Percentiles rank a stretch among this genome's conserved stretches.
Conservation (phyloP, 2,329 filamentous ascomycete species). For the Microdochium trichocladiopsis region DNA sequence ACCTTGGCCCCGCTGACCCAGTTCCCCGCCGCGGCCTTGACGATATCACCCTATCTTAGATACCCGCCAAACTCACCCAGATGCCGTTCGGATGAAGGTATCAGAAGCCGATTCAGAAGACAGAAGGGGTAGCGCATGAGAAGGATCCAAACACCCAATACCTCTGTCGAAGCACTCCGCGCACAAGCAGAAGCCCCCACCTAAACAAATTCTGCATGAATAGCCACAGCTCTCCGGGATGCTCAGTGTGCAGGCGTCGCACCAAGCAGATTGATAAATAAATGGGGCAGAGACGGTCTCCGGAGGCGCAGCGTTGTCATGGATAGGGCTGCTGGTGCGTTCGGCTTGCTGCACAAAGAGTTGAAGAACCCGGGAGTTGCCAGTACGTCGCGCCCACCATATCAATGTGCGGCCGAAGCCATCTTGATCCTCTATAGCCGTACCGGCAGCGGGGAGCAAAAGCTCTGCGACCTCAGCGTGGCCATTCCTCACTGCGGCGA, state of each 20-base stretch:
- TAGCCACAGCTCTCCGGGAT: not conserved
- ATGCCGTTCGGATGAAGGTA: not conserved
- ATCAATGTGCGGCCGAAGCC: not conserved
- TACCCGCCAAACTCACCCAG: not conserved
- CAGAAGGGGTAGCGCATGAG: not conserved
- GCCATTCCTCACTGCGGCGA: not conserved
- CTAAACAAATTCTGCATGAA: not conserved
- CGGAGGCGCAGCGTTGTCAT: not conserved
- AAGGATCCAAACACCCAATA: not conserved
- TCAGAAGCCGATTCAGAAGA: not conserved
- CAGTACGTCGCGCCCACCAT: not conserved
- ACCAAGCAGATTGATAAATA: not conserved
- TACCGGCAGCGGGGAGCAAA: not conserved
- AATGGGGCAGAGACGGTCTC: not conserved
- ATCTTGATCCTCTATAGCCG: not conserved
- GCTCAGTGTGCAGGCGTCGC: not conserved
- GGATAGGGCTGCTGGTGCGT: not conserved
- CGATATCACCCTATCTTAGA: no score
- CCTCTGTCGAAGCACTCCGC: not conserved
- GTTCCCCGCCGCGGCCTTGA: not conserved
- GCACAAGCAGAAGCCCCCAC: not conserved
- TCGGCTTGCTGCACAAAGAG: not conserved
- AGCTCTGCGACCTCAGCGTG: not conserved
- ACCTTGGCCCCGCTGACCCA: not conserved
- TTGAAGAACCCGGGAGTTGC: not conserved